Evolutionary conservation across 208 protist genomes (phyloP).

Genomic region (Leishmania major): DNA sequence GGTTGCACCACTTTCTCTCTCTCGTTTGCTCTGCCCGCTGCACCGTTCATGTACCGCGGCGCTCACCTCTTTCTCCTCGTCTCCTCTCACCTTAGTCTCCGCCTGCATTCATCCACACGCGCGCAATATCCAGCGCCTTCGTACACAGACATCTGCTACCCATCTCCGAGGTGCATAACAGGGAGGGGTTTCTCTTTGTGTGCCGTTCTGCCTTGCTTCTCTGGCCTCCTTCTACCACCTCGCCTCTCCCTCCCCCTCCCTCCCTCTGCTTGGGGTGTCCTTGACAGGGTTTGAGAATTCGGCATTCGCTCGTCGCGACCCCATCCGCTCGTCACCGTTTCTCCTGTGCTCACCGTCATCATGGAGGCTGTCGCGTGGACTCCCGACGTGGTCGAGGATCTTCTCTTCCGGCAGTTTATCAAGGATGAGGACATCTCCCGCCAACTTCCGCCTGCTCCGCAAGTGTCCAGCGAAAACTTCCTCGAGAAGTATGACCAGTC

Average conservation of each 20-base stretch:
- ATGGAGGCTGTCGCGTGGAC: conserved; percentile 66
- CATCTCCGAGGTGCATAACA: not conserved
- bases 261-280: not conserved
- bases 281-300: not conserved
- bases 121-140: not conserved
- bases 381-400: conserved; percentile 78
- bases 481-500: conserved; percentile 78
- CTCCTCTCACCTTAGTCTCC: not conserved
- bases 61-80: not conserved
- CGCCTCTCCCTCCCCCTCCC: not conserved
- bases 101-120: not conserved
- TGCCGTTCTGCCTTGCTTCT: not conserved
- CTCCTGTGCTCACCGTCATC: not conserved
- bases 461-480: conserved; percentile 52
- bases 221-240: not conserved
- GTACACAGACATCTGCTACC: not conserved
- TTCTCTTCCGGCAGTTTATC: conserved; percentile 89
- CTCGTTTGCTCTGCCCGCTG: not conserved
- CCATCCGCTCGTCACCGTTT: not conserved
- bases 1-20: not conserved
- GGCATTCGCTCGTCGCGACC: not conserved
- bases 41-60: not conserved
- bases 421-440: conserved; percentile 83
- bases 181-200: not conserved
- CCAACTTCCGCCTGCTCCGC: conserved; percentile 65